A percentile compares a stretch with the other conserved stretches of the same genome.
phyloP scores from a whole-genome alignment of 805 yeast genomes.

The Cyberlindnera bimundalis region DNA sequence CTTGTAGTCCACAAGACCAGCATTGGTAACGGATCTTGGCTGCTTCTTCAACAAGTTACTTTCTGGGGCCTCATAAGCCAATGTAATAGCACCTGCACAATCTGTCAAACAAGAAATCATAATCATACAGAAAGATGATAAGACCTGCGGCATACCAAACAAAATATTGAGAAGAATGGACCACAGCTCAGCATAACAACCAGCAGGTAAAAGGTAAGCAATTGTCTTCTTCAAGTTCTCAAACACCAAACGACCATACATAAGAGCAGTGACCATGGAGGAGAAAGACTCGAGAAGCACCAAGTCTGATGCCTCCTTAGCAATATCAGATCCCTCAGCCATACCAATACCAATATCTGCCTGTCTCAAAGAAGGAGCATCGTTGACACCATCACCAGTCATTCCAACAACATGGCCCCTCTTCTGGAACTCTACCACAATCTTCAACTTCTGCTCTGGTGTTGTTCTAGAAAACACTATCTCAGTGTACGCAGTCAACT shows the following conservation, averaged over 20 bases:
- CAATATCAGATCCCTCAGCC: constrained; percentile 34
- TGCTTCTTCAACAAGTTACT: constrained; percentile 37
- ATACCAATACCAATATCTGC: constrained; percentile 85
- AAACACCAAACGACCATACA: constrained; percentile 44
- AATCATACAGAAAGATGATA: constrained; percentile 49
- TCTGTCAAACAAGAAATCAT: constrained; percentile 48
- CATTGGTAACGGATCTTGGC: constrained; percentile 42
- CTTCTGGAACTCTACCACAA: constrained; percentile 46
- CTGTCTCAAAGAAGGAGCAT: constrained; percentile 58
- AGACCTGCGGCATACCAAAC: constrained; percentile 47
- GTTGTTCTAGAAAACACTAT: constrained; percentile 35
- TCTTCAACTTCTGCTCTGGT: constrained; percentile 50
- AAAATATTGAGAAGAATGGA: constrained; percentile 43
- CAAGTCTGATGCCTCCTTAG: constrained; percentile 27
- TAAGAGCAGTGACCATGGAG: constrained; percentile 37
- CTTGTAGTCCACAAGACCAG: constrained; percentile 37
- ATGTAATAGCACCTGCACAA: constrained; percentile 40
- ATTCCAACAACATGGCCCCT: constrained; percentile 75
- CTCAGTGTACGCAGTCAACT: constrained; percentile 34
- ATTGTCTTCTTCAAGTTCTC: constrained; percentile 47
- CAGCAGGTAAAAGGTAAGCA: constrained; percentile 50
- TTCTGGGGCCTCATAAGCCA: constrained; percentile 44
- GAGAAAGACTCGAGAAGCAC: constrained; percentile 25
- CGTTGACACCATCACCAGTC: constrained; percentile 67
- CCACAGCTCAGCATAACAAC: constrained; percentile 49